Conservation (phyloP, 2,329 filamentous ascomycete species). For the Alternaria sp. region DNA sequence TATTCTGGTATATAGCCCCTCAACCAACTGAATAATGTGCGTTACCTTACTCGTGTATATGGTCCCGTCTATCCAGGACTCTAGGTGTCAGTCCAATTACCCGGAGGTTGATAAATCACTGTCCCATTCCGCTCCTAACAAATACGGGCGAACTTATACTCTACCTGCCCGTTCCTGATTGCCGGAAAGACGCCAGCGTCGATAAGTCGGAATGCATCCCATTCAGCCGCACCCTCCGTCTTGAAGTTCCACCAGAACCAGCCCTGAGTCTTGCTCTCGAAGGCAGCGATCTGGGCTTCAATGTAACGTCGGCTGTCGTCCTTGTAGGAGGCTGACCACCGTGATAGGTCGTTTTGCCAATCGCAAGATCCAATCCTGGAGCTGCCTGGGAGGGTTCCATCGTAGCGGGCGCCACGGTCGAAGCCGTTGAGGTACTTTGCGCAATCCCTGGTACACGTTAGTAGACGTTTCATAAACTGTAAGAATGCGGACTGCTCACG, state of each 20-base stretch:
- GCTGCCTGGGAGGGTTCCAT: constrained; percentile 60
- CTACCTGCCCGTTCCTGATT: constrained; percentile 23
- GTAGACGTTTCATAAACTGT: not conserved
- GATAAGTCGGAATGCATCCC: constrained; percentile 59
- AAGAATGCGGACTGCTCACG: constrained; percentile 33
- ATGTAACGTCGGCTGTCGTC: constrained; percentile 59
- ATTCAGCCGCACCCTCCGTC: constrained; percentile 60
- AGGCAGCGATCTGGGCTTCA: constrained; percentile 61
- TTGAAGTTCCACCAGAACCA: constrained; percentile 68
- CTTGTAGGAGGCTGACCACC: constrained; percentile 55
- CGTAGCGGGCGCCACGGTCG: constrained; percentile 65
- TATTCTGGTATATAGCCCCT: not conserved
- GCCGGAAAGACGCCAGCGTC: constrained; percentile 59
- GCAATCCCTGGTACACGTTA: constrained; percentile 50
- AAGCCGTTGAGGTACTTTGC: constrained; percentile 61
- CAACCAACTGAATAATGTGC: constrained; percentile 1
- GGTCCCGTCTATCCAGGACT: not conserved
- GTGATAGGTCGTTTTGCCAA: constrained; percentile 56
- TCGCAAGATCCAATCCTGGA: constrained; percentile 61
- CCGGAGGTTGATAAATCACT: not conserved
- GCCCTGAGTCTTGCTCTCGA: constrained; percentile 58
- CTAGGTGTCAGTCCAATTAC: not conserved
- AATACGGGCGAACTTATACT: constrained; percentile 28
- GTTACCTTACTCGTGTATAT: not conserved
- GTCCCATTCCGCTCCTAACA: constrained; percentile 20